A percentile compares a stretch with the other conserved stretches of the same genome.
Evolutionary conservation across 2,329 filamentous ascomycete species (phyloP).

Genomic region (Colletotrichum spaethianum): DNA sequence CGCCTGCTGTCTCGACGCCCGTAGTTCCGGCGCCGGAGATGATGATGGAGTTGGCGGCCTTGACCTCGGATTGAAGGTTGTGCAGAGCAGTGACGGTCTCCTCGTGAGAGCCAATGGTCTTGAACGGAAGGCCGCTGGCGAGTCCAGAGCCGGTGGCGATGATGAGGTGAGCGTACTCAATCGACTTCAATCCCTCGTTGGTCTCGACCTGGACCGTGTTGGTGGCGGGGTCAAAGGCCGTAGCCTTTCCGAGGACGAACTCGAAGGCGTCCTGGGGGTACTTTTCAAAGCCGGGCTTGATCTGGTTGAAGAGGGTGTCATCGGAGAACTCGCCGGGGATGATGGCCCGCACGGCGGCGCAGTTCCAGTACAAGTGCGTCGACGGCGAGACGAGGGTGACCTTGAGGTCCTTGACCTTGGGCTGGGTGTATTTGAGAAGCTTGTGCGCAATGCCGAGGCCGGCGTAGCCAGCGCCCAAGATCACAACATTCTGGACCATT

Average conservation of each 20-base stretch:
- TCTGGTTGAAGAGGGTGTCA: conserved; percentile 55
- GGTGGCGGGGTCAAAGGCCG: conserved; percentile 55
- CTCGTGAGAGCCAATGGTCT: conserved; percentile 61
- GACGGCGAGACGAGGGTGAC: conserved; percentile 63
- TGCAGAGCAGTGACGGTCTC: conserved; percentile 55
- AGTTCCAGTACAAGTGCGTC: conserved; percentile 64
- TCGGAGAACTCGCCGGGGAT: conserved; percentile 63
- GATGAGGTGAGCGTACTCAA: conserved; percentile 67
- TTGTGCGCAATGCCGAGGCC: conserved; percentile 66
- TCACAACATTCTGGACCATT: conserved; percentile 55
- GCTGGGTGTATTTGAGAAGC: conserved; percentile 60
- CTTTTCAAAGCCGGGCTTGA: conserved; percentile 61
- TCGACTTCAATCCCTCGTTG: conserved; percentile 51
- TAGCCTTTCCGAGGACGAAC: conserved; percentile 65
- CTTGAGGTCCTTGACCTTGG: conserved; percentile 53
- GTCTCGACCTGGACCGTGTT: conserved; percentile 60
- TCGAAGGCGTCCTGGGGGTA: conserved; percentile 65
- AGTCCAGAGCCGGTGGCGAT: conserved; percentile 68
- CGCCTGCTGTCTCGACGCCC: conserved; percentile 55
- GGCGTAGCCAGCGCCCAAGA: conserved; percentile 64
- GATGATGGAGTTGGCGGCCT: conserved; percentile 51
- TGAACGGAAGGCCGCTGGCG: conserved; percentile 60
- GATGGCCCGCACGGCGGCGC: conserved; percentile 63
- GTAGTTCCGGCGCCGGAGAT: conserved; percentile 56
- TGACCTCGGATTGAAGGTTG: conserved; percentile 46